phyloP scores from a whole-genome alignment of 1,139 yeast species.

The Taiozyma sp. region DNA sequence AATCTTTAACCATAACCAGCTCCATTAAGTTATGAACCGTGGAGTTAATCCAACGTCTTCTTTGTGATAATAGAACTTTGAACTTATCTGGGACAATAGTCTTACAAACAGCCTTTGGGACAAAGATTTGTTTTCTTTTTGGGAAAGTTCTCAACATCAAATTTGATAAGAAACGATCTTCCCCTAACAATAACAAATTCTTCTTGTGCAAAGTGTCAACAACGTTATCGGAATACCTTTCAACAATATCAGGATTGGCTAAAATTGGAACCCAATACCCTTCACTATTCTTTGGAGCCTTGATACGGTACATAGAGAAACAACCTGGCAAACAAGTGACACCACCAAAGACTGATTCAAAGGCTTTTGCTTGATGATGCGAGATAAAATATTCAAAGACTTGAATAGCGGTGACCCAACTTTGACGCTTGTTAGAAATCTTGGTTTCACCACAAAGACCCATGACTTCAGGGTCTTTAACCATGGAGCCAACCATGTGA shows the following conservation, averaged over 20 bases:
- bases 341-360: conserved; percentile 93
- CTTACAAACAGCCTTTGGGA: conserved; percentile 94
- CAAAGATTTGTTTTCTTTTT: conserved; percentile 84
- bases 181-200: conserved; percentile 85
- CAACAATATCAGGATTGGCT: conserved; percentile 95
- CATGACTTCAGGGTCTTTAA: conserved; percentile 84
- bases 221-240: conserved; percentile 86
- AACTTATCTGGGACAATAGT: conserved; percentile 87
- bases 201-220: conserved; percentile 85
- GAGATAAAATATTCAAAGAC: conserved; percentile 95
- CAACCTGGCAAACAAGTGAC: conserved; percentile 98
- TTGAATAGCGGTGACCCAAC: conserved; percentile 95
- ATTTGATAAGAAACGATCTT: conserved; percentile 84
- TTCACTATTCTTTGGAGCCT: conserved; percentile 83
- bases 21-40: conserved; percentile 96
- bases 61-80: conserved; percentile 78
- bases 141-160: conserved; percentile 93
- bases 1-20: conserved; percentile 77
- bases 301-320: conserved; percentile 92
- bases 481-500: conserved; percentile 93
- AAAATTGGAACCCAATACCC: conserved; percentile 97
- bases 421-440: conserved; percentile 76
- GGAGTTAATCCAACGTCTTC: conserved; percentile 98
- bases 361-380: conserved; percentile 94
- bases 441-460: conserved; percentile 98